Evolutionary conservation across 805 yeast species (phyloP).

Genomic region (Teunomyces gatunensis): DNA sequence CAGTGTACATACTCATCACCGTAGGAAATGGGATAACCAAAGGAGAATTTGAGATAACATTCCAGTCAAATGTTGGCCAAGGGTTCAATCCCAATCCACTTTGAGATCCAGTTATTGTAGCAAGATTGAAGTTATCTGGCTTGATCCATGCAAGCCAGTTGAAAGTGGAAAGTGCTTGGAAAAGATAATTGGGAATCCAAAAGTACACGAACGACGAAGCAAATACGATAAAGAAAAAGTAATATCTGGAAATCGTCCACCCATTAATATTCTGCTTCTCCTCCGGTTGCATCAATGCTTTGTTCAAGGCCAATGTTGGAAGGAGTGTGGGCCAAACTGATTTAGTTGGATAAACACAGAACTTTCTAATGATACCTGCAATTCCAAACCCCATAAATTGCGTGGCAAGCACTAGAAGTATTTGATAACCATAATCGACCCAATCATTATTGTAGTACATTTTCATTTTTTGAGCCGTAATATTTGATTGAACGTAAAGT

Average conservation of each 20-base stretch:
- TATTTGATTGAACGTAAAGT: conserved; percentile 19
- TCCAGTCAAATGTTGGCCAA: conserved; percentile 29
- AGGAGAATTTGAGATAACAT: conserved; percentile 14
- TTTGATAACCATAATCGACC: conserved; percentile 18
- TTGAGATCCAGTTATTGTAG: conserved; percentile 45
- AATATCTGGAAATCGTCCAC: conserved; percentile 28
- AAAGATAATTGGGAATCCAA: conserved; percentile 47
- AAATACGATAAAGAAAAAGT: conserved; percentile 15
- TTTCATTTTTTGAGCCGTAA: conserved; percentile 20
- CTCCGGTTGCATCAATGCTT: conserved; percentile 23
- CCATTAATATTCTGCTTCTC: conserved; percentile 28
- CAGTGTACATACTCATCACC: conserved; percentile 11
- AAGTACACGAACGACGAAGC: conserved; percentile 21
- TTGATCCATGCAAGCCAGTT: conserved; percentile 61
- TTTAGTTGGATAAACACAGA: conserved; percentile 12
- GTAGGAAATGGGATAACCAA: conserved; percentile 26
- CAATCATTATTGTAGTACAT: conserved; percentile 23
- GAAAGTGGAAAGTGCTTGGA: conserved; percentile 41
- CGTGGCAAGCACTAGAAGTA: conserved; percentile 11
- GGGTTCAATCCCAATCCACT: conserved; percentile 36
- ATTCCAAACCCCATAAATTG: conserved; percentile 18
- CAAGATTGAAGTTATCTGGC: conserved; percentile 49
- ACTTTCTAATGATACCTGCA: conserved; percentile 17
- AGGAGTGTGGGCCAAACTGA: conserved; percentile 48
- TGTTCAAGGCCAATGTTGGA: conserved; percentile 24